Conservation (phyloP, 2,329 filamentous ascomycete genomes). For the Cladophialophora immunda region DNA sequence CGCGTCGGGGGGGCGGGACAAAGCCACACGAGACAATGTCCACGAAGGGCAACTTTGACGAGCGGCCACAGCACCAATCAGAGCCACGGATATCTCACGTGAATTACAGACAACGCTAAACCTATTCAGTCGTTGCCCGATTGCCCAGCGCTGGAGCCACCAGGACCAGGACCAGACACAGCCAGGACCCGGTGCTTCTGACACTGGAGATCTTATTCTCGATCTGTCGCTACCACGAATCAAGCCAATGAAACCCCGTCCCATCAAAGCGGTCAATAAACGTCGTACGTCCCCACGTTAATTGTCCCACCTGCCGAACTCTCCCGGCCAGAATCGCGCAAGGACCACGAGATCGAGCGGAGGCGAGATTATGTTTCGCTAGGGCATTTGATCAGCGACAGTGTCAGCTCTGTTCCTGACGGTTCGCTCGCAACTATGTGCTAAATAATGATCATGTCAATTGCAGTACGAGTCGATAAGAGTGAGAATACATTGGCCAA, state of each 20-base stretch:
- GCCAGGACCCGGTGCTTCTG: too few species aligned
- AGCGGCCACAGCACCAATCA: conserved; percentile 9
- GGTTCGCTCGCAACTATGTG: neutral
- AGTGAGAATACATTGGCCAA: neutral
- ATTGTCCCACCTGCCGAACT: neutral
- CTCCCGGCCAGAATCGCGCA: neutral
- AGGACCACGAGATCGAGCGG: neutral
- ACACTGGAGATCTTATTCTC: neutral
- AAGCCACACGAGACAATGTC: neutral
- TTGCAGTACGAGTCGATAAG: neutral
- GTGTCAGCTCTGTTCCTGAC: neutral
- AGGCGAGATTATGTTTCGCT: neutral
- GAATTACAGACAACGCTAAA: neutral
- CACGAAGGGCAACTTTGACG: conserved; percentile 7
- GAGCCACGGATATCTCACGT: neutral
- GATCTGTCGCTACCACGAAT: neutral
- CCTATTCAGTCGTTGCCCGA: neutral
- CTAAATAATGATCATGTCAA: neutral
- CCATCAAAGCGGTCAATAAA: neutral
- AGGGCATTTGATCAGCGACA: neutral
- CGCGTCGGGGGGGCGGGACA: conserved; percentile 19
- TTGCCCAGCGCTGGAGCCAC: neutral
- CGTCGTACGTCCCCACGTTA: neutral
- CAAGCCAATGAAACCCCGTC: neutral
- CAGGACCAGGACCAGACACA: too few species aligned